Percentiles rank a stretch among this genome's conserved stretches.
Evolutionary conservation across 495 filamentous ascomycete species (phyloP).

Genomic region (Hypoxylon lienhwacheense): DNA sequence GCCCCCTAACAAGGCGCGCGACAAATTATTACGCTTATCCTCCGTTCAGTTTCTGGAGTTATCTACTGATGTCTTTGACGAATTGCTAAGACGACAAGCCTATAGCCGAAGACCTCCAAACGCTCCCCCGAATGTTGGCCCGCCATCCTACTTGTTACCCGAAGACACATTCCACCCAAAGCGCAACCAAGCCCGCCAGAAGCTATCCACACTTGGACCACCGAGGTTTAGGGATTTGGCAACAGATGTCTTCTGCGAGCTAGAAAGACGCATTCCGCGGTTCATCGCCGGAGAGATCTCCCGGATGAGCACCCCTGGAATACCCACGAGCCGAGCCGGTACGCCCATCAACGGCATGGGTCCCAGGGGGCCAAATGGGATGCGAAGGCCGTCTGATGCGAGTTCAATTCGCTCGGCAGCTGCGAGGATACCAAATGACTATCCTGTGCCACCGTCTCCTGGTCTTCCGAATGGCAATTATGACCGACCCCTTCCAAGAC

Average conservation of each 20-base stretch:
- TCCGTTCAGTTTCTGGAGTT: slow-evolving; percentile 94
- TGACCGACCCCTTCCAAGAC: slow-evolving; percentile 71
- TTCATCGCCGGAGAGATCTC: slow-evolving; percentile 69
- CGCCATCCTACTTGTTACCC: slow-evolving; percentile 73
- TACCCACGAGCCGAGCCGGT: slow-evolving; percentile 56
- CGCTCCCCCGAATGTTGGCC: slow-evolving; percentile 53
- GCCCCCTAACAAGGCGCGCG: slow-evolving; percentile 81
- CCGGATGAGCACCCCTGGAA: slow-evolving; percentile 67
- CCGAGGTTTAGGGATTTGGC: slow-evolving; percentile 87
- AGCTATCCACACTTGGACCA: slow-evolving; percentile 82
- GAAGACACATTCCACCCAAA: slow-evolving; percentile 92
- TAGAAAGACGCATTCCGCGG: slow-evolving; percentile 86
- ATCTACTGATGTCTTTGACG: slow-evolving; percentile 96
- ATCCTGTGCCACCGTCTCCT: slow-evolving; percentile 50
- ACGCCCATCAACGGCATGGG: slow-evolving; percentile 59
- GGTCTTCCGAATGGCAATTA: slow-evolving; percentile 46
- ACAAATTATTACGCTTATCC: slow-evolving; percentile 88
- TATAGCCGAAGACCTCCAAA: slow-evolving; percentile 55
- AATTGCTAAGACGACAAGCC: slow-evolving; percentile 81
- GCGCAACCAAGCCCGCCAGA: slow-evolving; percentile 92
- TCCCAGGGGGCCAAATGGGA: slow-evolving; percentile 47
- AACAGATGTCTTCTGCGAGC: slow-evolving; percentile 92
- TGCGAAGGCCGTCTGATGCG: slow-evolving; percentile 57
- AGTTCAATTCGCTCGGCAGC: slow-evolving; percentile 50
- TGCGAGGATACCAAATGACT: slow-evolving; percentile 47